A percentile compares a stretch with the other conserved stretches of the same genome.
phyloP scores from a whole-genome alignment of 345 rosid genomes.

The Gossypium bickii region DNA sequence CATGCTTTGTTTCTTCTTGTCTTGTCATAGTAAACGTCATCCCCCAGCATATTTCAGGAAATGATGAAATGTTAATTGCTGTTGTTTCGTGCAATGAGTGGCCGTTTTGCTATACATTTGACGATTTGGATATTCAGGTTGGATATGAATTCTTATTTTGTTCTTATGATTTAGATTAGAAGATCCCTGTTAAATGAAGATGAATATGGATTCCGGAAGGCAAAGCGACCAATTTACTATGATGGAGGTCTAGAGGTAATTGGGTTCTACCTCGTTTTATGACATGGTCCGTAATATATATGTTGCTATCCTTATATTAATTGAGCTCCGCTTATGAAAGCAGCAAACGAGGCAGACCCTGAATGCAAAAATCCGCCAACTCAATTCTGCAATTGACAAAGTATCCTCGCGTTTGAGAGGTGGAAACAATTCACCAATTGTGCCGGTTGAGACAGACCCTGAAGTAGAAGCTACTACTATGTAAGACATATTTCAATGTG shows the following conservation, averaged over 20 bases:
- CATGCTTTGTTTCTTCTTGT: neutral
- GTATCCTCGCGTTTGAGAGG: conserved; percentile 85
- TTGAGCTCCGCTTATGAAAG: conserved; percentile 17
- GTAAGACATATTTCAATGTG: conserved; percentile 20
- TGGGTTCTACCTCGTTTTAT: neutral
- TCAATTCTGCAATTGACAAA: conserved; percentile 86
- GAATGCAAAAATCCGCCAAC: conserved; percentile 83
- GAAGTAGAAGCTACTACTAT: conserved; percentile 63
- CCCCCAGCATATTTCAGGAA: neutral
- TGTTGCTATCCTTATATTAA: neutral
- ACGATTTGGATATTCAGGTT: neutral
- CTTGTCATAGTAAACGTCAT: neutral
- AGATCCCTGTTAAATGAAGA: conserved; percentile 75
- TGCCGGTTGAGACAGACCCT: conserved; percentile 51
- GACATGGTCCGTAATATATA: neutral
- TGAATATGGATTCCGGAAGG: conserved; percentile 71
- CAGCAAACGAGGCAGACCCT: conserved; percentile 85
- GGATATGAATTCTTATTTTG: neutral
- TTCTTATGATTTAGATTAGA: conserved; percentile 50
- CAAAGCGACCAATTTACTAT: conserved; percentile 70
- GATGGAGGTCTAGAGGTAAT: conserved; percentile 85
- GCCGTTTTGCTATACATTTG: neutral
- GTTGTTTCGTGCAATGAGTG: neutral
- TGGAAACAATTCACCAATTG: conserved; percentile 37
- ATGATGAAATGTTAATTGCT: neutral